phyloP scores from a whole-genome alignment of 495 filamentous ascomycete species.

The Bathelium albidoporum region DNA sequence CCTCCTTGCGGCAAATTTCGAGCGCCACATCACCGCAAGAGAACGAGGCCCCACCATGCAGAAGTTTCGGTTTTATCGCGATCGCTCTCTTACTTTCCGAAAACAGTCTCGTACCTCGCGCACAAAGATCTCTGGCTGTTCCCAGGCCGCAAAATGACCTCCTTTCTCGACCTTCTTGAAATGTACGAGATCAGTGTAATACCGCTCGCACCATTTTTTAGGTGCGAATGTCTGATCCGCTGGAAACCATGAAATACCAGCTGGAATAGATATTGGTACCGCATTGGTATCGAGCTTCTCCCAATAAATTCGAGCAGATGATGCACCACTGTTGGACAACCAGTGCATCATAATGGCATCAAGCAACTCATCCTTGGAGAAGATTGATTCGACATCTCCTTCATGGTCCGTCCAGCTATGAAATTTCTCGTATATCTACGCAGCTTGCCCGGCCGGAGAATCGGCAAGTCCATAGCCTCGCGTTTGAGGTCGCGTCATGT shows the following conservation, averaged over 20 bases:
- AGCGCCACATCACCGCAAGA: background rate
- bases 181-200: background rate
- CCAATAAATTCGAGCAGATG: constrained; percentile 10
- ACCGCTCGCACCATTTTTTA: constrained; percentile 6
- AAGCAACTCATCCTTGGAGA: constrained; percentile 12
- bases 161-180: background rate
- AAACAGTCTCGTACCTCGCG: background rate
- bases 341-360: constrained; percentile 13
- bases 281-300: constrained; percentile 4
- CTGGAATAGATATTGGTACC: background rate
- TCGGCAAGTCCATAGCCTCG: constrained; percentile 46
- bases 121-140: background rate
- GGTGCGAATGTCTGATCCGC: constrained; percentile 4
- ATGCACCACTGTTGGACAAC: constrained; percentile 5
- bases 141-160: constrained; percentile 2
- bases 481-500: constrained; percentile 55
- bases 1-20: no score
- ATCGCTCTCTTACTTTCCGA: background rate
- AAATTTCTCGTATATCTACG: constrained; percentile 61
- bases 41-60: background rate
- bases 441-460: constrained; percentile 47
- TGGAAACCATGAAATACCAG: constrained; percentile 2
- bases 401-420: constrained; percentile 42
- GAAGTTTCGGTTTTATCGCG: background rate
- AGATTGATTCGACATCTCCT: constrained; percentile 6